These are phyloP conservation scores for Erysiphe pulchra DNA, from an alignment of 2,329 filamentous ascomycete genomes.

Conservation along the genomic window DNA sequence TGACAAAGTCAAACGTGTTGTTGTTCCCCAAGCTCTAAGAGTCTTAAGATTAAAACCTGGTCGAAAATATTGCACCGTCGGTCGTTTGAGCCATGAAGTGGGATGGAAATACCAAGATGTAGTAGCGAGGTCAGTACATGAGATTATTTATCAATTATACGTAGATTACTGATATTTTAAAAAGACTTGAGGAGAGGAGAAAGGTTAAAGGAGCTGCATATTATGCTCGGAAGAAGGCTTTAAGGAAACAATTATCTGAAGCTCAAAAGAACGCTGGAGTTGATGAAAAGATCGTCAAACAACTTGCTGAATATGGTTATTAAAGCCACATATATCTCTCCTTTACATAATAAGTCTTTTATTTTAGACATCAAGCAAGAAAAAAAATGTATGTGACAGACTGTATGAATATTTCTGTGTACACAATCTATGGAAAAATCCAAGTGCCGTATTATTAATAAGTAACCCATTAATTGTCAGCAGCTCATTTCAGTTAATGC, in stretches of 20 bases:
- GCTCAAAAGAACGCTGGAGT: conserved; percentile 80
- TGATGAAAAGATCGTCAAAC: conserved; percentile 64
- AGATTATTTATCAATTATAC: background rate
- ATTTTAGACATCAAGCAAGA: too few relatives aligned
- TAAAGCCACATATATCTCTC: conserved; percentile 22
- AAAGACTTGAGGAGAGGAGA: conserved; percentile 92
- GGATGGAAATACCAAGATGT: conserved; percentile 99
- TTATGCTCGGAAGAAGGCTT: conserved; percentile 99
- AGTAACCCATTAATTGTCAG: too few relatives aligned
- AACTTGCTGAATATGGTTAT: conserved; percentile 79
- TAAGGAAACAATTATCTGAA: conserved; percentile 68
- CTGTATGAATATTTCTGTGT: too few relatives aligned
- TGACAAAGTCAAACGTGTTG: conserved; percentile 99
- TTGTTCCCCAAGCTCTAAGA: conserved; percentile 93
- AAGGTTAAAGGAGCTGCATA: conserved; percentile 98
- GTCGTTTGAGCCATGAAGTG: conserved; percentile 92
- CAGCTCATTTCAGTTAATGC: too few relatives aligned
- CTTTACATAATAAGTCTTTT: too few relatives aligned
- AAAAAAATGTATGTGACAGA: too few relatives aligned
- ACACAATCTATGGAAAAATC: too few relatives aligned
- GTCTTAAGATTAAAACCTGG: conserved; percentile 93
- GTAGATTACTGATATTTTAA: conserved; percentile 5
- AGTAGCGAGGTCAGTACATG: conserved; percentile 60
- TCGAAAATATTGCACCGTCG: conserved; percentile 99
- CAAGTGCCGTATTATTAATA: too few relatives aligned